Conservation (phyloP, 1,284 basidiomycete genomes). For the Sanguinoderma infundibulare region DNA sequence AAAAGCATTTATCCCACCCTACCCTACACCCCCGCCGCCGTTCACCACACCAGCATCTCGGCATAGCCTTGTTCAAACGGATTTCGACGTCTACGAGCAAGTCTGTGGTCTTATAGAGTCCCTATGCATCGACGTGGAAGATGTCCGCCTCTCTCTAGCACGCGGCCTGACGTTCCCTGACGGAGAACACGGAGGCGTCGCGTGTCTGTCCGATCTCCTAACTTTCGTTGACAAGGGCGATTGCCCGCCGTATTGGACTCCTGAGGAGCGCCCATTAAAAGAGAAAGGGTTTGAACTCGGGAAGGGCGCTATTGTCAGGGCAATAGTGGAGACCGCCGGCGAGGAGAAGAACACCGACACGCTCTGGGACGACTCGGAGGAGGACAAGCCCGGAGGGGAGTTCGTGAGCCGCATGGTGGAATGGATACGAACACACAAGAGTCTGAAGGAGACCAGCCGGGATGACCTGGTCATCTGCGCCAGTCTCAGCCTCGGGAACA, state of each 20-base stretch:
- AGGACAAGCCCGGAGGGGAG: constrained; percentile 61
- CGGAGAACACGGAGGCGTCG: constrained; percentile 55
- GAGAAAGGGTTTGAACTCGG: constrained; percentile 79
- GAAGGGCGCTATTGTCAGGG: constrained; percentile 85
- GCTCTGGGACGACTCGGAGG: constrained; percentile 70
- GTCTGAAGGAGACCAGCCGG: constrained; percentile 43
- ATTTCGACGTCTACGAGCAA: constrained; percentile 76
- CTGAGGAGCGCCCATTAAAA: constrained; percentile 46
- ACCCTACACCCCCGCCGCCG: constrained; percentile 42
- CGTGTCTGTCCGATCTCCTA: constrained; percentile 65
- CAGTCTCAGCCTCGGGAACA: constrained; percentile 81
- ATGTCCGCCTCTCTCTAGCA: constrained; percentile 71
- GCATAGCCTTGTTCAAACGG: constrained; percentile 60
- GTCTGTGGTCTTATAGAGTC: constrained; percentile 77
- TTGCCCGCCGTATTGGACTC: constrained; percentile 67
- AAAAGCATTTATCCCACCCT: constrained; percentile 59
- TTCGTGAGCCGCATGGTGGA: constrained; percentile 76
- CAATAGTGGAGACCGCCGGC: constrained; percentile 83
- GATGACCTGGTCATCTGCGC: constrained; percentile 87
- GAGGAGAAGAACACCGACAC: constrained; percentile 81
- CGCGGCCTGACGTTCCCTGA: constrained; percentile 64
- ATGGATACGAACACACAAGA: constrained; percentile 69
- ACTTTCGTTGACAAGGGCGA: constrained; percentile 74
- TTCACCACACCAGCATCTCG: constrained; percentile 49
- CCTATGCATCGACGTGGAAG: constrained; percentile 74